Conservation (phyloP, 2,329 filamentous ascomycete species). For the Cladorrhinum sp. region DNA sequence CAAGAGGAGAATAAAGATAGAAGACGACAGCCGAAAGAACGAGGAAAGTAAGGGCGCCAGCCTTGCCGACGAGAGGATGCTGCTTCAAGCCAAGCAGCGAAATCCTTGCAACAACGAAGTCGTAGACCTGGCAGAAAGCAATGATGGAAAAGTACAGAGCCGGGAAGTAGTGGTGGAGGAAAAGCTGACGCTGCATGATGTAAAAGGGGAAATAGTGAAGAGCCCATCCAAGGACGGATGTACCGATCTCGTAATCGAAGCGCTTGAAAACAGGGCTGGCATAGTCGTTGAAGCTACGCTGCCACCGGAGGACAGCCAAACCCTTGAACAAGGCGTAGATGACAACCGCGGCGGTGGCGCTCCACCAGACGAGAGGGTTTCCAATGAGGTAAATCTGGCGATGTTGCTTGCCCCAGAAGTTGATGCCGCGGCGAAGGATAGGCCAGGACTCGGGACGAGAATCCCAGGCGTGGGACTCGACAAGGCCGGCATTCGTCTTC, state of each 20-base stretch:
- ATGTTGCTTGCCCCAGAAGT: conserved; percentile 95
- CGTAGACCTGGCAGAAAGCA: conserved; percentile 82
- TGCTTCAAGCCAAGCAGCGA: conserved; percentile 64
- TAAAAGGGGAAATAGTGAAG: conserved; percentile 99
- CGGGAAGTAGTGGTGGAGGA: conserved; percentile 97
- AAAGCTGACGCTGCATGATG: conserved; percentile 96
- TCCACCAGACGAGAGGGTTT: conserved; percentile 94
- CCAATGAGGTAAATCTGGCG: conserved; percentile 96
- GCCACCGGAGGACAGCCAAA: conserved; percentile 85
- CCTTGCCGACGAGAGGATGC: conserved; percentile 69
- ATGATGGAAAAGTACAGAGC: conserved; percentile 94
- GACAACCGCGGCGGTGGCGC: conserved; percentile 71
- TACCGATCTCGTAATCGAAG: conserved; percentile 95
- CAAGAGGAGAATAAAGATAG: conserved; percentile 78
- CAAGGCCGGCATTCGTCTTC: conserved; percentile 93
- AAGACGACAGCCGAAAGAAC: conserved; percentile 73
- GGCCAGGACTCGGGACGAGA: conserved; percentile 94
- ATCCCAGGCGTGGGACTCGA: conserved; percentile 97
- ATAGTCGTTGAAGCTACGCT: conserved; percentile 89
- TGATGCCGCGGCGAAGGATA: conserved; percentile 87
- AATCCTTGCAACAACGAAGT: conserved; percentile 76
- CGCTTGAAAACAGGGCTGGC: conserved; percentile 80
- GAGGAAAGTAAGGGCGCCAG: conserved; percentile 71
- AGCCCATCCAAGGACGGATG: conserved; percentile 86
- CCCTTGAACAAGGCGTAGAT: conserved; percentile 83